Conservation (phyloP, 371 early-diverging fungal genomes). For the Pancytospora philotis region DNA sequence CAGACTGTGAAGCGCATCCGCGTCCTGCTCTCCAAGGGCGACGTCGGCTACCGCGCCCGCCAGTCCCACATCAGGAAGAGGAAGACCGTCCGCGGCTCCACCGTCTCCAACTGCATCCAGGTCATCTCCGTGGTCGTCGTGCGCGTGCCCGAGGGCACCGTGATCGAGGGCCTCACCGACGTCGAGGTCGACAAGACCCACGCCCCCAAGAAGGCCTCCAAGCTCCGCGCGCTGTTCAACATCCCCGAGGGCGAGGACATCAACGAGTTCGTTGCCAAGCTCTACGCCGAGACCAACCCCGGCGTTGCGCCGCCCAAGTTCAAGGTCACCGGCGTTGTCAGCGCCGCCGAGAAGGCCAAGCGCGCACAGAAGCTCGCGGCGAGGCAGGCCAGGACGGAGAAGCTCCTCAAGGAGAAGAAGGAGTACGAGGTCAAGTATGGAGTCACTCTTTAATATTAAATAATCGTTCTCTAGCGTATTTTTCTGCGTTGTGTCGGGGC, state of each 20-base stretch:
- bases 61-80: conserved; percentile 92
- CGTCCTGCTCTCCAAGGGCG: conserved; percentile 79
- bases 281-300: conserved; percentile 16
- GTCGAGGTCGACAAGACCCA: conserved; percentile 75
- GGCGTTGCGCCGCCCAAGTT: conserved; percentile 45
- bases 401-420: conserved; percentile 21
- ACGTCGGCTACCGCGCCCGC: conserved; percentile 94
- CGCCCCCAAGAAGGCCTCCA: conserved; percentile 90
- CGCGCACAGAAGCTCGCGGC: conserved; percentile 4
- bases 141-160: conserved; percentile 77
- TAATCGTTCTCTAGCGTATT: no score
- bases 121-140: conserved; percentile 82
- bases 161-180: conserved; percentile 89
- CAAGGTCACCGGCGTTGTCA: conserved; percentile 16
- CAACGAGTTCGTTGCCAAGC: conserved; percentile 71
- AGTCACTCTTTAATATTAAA: not conserved
- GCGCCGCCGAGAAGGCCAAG: conserved; percentile 13
- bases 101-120: conserved; percentile 82
- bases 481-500: no score
- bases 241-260: conserved; percentile 88
- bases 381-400: conserved; percentile 26
- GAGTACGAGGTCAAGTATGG: conserved; percentile 20
- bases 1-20: conserved; percentile 79
- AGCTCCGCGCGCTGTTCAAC: conserved; percentile 90
- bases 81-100: conserved; percentile 95